A percentile compares a stretch with the other conserved stretches of the same genome.
Evolutionary conservation across 306 rosid species (phyloP).

Genomic region (Sicyos baderoa): DNA sequence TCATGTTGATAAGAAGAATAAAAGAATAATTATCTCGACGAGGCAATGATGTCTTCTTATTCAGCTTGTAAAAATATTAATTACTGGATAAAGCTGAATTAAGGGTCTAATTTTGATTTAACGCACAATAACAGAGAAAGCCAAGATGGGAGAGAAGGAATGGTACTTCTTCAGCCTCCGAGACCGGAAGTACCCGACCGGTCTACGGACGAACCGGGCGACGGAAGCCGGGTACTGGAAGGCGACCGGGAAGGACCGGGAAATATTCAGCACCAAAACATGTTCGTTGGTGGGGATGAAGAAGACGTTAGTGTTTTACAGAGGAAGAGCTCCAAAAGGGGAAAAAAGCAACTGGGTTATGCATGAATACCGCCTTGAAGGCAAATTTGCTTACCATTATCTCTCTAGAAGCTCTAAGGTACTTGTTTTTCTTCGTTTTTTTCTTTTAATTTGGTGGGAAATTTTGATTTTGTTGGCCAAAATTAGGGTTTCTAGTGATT

Average conservation of each 20-base stretch:
- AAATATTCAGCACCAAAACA: conserved; percentile 66
- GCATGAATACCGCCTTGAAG: conserved; percentile 99
- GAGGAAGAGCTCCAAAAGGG: conserved; percentile 93
- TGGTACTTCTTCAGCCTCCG: conserved; percentile 90
- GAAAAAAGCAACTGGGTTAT: conserved; percentile 92
- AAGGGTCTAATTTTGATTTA: too few species aligned
- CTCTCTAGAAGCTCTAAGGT: conserved; percentile 70
- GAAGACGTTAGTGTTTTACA: conserved; percentile 84
- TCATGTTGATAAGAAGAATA: too few species aligned
- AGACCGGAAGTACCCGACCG: conserved; percentile 89
- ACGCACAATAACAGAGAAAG: conserved; percentile 43
- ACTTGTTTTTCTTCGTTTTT: too few species aligned
- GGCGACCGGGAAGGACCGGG: conserved; percentile 90
- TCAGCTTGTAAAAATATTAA: too few species aligned
- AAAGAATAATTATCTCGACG: too few species aligned
- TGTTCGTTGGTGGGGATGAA: conserved; percentile 87
- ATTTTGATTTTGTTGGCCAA: too few species aligned
- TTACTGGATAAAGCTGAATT: too few species aligned
- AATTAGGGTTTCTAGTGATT: too few species aligned
- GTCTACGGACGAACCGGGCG: conserved; percentile 74
- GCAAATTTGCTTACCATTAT: conserved; percentile 78
- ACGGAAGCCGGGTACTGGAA: conserved; percentile 99
- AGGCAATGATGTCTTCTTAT: too few species aligned
- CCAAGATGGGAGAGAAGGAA: conserved; percentile 95
- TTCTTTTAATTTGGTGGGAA: too few species aligned